Evolutionary conservation across 139 green algal genomes (phyloP).

Genomic region (Picochlorum sp.): DNA sequence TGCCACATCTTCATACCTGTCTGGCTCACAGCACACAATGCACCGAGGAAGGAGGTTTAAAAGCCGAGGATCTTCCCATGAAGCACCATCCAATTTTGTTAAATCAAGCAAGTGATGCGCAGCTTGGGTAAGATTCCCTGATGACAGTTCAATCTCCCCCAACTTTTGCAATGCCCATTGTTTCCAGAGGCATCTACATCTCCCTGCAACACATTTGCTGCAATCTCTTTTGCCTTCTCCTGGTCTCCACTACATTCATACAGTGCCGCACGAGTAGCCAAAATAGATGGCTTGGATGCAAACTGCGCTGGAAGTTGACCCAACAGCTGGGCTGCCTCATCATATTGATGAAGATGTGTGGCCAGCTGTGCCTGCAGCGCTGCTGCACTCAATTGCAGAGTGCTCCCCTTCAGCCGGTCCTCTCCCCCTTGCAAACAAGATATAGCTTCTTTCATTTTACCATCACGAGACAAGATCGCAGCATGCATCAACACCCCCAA

Average conservation of each 20-base stretch:
- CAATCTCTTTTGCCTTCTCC: constrained; percentile 32
- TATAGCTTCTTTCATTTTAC: constrained; percentile 49
- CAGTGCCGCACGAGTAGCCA: constrained; percentile 51
- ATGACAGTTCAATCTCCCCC: constrained; percentile 32
- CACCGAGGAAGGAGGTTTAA: constrained; percentile 19
- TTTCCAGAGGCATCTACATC: constrained; percentile 4
- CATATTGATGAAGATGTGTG: constrained; percentile 26
- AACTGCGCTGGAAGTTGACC: constrained; percentile 1
- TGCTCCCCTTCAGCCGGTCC: not conserved
- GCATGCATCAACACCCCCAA: constrained; percentile 49
- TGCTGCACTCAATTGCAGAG: not conserved
- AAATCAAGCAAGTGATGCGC: constrained; percentile 21
- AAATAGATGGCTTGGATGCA: constrained; percentile 26
- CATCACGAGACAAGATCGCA: constrained; percentile 36
- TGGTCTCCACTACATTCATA: constrained; percentile 37
- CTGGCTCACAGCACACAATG: constrained; percentile 24
- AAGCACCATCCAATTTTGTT: constrained; percentile 1
- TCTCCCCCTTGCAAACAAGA: constrained; percentile 32
- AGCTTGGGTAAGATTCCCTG: constrained; percentile 8
- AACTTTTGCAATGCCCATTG: constrained; percentile 48
- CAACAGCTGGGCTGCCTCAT: constrained; percentile 18
- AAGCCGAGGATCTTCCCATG: not conserved
- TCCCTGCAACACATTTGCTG: constrained; percentile 28
- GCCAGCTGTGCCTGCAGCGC: constrained; percentile 62
- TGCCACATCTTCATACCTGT: constrained; percentile 4